Percentiles rank a stretch among this genome's conserved stretches.
These are phyloP conservation scores for Aphanomyces astaci DNA, from an alignment of 352 stramenopile species.

Conservation along the genomic window DNA sequence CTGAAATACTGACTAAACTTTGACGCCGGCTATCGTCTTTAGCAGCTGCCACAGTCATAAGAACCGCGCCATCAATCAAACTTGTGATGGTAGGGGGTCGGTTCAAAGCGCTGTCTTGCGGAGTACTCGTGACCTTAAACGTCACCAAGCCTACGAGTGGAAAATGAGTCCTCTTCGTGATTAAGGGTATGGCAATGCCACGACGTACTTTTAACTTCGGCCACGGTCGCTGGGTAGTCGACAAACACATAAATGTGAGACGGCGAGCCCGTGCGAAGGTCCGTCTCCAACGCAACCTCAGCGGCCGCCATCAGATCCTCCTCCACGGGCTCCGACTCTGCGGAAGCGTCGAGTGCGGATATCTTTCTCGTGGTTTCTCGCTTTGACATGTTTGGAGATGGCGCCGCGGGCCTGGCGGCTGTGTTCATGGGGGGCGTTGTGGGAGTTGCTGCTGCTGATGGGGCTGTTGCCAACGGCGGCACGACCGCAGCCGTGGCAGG, in stretches of 20 bases:
- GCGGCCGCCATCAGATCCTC: slow-evolving; percentile 17
- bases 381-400: neutral
- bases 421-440: neutral
- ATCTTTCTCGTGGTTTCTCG: neutral
- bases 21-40: slow-evolving; percentile 16
- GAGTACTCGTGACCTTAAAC: neutral
- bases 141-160: slow-evolving; percentile 13
- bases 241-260: slow-evolving; percentile 48
- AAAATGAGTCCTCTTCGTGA: neutral
- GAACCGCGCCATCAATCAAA: slow-evolving; percentile 49
- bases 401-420: neutral
- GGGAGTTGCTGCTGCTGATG: neutral
- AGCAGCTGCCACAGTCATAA: slow-evolving; percentile 32
- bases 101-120: slow-evolving; percentile 23
- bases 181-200: slow-evolving; percentile 12
- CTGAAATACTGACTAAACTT: neutral
- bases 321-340: neutral
- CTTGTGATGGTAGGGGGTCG: slow-evolving; percentile 29
- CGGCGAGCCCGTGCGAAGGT: slow-evolving; percentile 8
- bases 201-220: slow-evolving; percentile 43
- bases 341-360: neutral
- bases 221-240: slow-evolving; percentile 47
- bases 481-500: neutral
- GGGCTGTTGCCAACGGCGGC: neutral
- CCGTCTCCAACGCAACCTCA: neutral